These are phyloP conservation scores for Xylaria hypoxylon DNA, from an alignment of 2,329 filamentous ascomycete genomes.

Conservation along the genomic window DNA sequence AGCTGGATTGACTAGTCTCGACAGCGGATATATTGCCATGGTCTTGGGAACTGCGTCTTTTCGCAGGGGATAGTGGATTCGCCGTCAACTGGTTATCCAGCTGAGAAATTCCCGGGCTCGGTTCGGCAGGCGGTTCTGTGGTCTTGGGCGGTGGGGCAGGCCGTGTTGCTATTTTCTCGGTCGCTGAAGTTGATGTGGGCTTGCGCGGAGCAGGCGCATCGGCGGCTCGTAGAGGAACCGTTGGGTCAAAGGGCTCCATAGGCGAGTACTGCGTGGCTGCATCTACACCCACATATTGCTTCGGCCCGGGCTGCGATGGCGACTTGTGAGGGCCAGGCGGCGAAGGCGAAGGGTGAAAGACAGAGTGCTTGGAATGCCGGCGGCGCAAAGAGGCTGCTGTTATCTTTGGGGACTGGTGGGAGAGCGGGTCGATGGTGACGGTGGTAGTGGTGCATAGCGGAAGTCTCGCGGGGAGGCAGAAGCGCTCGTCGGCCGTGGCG, in stretches of 20 bases:
- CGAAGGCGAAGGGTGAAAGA: slow-evolving; percentile 52
- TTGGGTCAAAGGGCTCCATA: slow-evolving; percentile 60
- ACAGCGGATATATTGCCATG: slow-evolving; percentile 44
- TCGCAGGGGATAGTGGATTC: slow-evolving; percentile 53
- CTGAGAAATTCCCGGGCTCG: slow-evolving; percentile 43
- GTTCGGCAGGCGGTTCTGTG: slow-evolving; percentile 44
- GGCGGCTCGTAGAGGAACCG: slow-evolving; percentile 49
- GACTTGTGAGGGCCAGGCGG: slow-evolving; percentile 50
- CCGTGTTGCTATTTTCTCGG: slow-evolving; percentile 36
- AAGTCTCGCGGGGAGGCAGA: slow-evolving; percentile 59
- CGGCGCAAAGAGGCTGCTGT: slow-evolving; percentile 56
- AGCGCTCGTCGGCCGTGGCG: slow-evolving; percentile 63
- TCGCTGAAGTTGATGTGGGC: slow-evolving; percentile 40
- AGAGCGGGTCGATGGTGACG: slow-evolving; percentile 50
- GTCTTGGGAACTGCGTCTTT: slow-evolving; percentile 60
- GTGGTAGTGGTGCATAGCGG: slow-evolving; percentile 59
- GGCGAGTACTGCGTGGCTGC: slow-evolving; percentile 63
- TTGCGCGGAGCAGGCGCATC: slow-evolving; percentile 50
- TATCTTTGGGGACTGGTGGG: slow-evolving; percentile 57
- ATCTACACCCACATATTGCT: slow-evolving; percentile 61
- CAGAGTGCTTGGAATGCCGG: slow-evolving; percentile 53
- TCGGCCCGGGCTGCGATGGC: slow-evolving; percentile 47
- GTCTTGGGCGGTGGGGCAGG: slow-evolving; percentile 38
- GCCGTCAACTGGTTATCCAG: slow-evolving; percentile 29
- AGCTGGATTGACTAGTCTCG: slow-evolving; percentile 51